phyloP scores from a whole-genome alignment of 169 alveolate genomes.

The Eimeria acervulina region DNA sequence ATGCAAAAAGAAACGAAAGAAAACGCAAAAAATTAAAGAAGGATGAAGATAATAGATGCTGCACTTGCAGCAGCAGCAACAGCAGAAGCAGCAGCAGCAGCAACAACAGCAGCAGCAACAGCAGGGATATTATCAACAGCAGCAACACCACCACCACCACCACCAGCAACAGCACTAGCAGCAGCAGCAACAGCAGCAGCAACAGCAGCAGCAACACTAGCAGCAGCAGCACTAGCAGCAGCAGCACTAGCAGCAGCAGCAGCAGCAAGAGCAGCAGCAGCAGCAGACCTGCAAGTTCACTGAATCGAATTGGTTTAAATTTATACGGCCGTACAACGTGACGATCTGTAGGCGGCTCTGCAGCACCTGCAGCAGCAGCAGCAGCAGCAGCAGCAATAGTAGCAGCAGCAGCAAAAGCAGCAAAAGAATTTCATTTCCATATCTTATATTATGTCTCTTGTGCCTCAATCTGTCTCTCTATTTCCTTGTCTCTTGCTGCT shows the following conservation, averaged over 20 bases:
- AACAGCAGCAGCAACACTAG: slow-evolving; percentile 41
- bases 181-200: neutral
- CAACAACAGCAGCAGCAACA: too few relatives aligned
- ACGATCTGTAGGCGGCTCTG: neutral
- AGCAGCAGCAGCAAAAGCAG: slow-evolving; percentile 46
- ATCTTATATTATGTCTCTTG: neutral
- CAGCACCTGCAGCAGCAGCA: slow-evolving; percentile 28
- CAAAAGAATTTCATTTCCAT: neutral
- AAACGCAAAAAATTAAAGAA: neutral
- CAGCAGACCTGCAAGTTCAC: neutral
- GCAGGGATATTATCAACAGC: too few relatives aligned
- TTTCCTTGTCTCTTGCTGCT: neutral
- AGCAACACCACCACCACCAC: too few relatives aligned
- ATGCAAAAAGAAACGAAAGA: neutral
- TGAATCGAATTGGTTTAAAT: slow-evolving; percentile 23
- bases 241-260: slow-evolving; percentile 59
- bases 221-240: slow-evolving; percentile 28
- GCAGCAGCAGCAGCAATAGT: slow-evolving; percentile 33
- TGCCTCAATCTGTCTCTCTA: neutral
- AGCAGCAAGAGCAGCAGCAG: slow-evolving; percentile 44
- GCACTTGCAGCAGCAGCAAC: slow-evolving; percentile 12
- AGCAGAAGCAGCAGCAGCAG: slow-evolving; percentile 16
- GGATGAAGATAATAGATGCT: neutral
- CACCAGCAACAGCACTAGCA: too few relatives aligned
- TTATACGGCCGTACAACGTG: neutral